phyloP scores from a whole-genome alignment of 495 filamentous ascomycete species.

The Ascobolus immersus region DNA sequence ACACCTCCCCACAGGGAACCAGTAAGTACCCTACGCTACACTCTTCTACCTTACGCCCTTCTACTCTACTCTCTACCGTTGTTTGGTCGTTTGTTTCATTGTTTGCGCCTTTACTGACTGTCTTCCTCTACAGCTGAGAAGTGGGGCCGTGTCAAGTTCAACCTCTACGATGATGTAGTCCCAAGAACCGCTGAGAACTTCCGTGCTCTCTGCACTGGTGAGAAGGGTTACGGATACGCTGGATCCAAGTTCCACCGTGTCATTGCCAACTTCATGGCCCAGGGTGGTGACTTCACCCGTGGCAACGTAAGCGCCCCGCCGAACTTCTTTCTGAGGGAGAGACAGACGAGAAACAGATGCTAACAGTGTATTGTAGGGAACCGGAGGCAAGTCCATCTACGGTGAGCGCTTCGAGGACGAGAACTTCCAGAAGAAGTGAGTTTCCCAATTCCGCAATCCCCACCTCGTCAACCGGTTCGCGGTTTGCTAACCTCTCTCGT shows the following conservation, averaged over 20 bases:
- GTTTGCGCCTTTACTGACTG: too few species aligned
- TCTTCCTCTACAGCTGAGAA: slow-evolving; percentile 16
- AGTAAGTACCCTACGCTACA: not conserved
- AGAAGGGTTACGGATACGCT: slow-evolving; percentile 70
- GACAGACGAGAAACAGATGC: slow-evolving; percentile 12
- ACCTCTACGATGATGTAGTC: slow-evolving; percentile 62
- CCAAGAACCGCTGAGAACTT: slow-evolving; percentile 92
- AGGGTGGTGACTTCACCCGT: slow-evolving; percentile 97
- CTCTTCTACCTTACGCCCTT: too few species aligned
- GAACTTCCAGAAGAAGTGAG: slow-evolving; percentile 35
- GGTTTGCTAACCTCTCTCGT: not conserved
- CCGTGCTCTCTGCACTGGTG: slow-evolving; percentile 72
- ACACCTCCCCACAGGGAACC: not conserved
- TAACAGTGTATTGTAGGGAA: slow-evolving; percentile 31
- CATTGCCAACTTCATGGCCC: slow-evolving; percentile 93
- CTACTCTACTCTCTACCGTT: not conserved
- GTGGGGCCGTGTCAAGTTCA: slow-evolving; percentile 63
- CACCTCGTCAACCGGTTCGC: not conserved
- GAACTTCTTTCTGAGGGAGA: slow-evolving; percentile 18
- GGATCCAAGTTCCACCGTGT: slow-evolving; percentile 82
- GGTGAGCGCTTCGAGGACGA: slow-evolving; percentile 66
- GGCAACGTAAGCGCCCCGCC: slow-evolving; percentile 43
- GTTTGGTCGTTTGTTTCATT: too few species aligned
- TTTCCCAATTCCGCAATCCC: not conserved
- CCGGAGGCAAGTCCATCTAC: slow-evolving; percentile 69